Percentiles rank a stretch among this genome's conserved stretches.
These are phyloP conservation scores for Irpex sp. DNA, from an alignment of 1,284 basidiomycete genomes.

Conservation along the genomic window DNA sequence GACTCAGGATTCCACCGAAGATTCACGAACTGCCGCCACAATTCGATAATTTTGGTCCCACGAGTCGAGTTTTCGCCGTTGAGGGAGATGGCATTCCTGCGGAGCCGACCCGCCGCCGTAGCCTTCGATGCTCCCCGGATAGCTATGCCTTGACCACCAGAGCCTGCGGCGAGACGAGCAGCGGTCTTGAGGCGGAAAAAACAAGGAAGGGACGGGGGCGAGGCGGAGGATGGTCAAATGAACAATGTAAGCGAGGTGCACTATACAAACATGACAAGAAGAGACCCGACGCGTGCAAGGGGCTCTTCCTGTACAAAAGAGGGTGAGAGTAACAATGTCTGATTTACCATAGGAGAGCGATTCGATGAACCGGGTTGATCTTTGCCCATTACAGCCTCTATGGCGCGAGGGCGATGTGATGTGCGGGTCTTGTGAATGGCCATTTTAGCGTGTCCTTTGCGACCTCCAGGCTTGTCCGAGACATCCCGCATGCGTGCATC, in stretches of 20 bases:
- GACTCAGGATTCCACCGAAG: conserved; percentile 65
- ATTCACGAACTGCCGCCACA: conserved; percentile 69
- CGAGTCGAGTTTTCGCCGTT: conserved; percentile 17
- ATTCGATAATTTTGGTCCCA: conserved; percentile 45
- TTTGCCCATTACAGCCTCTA: conserved; percentile 50
- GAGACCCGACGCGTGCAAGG: conserved; percentile 18
- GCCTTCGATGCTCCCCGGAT: conserved; percentile 52
- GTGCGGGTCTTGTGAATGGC: conserved; percentile 47
- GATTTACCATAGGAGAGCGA: conserved; percentile 62
- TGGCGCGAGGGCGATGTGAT: conserved; percentile 54
- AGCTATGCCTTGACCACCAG: conserved; percentile 27
- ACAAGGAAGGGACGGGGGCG: conserved; percentile 22
- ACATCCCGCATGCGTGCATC: conserved; percentile 70
- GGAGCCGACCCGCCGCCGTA: conserved; percentile 45
- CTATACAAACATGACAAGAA: conserved; percentile 27
- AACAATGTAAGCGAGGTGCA: conserved; percentile 41
- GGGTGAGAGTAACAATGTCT: conserved; percentile 32
- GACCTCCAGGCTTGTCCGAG: conserved; percentile 62
- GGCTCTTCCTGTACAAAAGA: conserved; percentile 25
- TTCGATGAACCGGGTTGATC: conserved; percentile 42
- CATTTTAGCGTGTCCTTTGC: conserved; percentile 57
- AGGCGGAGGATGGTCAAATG: conserved; percentile 26
- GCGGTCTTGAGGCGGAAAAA: conserved; percentile 25
- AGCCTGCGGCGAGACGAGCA: conserved; percentile 30
- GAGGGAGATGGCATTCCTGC: conserved; percentile 51